A percentile compares a stretch with the other conserved stretches of the same genome.
Conservation (phyloP, 495 filamentous ascomycete genomes). For the Xylaria curta region DNA sequence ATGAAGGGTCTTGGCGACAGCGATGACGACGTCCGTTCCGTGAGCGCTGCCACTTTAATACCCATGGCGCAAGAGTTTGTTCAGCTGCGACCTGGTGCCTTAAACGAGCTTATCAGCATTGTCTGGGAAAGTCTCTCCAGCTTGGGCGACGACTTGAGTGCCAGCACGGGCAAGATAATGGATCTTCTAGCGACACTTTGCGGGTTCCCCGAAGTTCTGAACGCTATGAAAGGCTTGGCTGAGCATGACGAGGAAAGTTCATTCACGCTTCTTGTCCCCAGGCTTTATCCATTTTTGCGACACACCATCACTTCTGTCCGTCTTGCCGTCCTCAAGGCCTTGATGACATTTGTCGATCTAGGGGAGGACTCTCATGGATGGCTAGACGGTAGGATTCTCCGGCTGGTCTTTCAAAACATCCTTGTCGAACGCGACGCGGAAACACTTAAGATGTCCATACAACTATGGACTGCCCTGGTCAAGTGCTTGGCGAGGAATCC, state of each 20-base stretch:
- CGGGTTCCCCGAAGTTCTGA: constrained; percentile 88
- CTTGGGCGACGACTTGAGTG: constrained; percentile 92
- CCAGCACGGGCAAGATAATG: constrained; percentile 97
- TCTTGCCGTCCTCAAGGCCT: constrained; percentile 87
- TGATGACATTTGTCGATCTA: constrained; percentile 90
- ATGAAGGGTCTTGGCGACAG: constrained; percentile 91
- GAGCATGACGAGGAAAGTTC: constrained; percentile 81
- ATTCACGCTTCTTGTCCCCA: constrained; percentile 88
- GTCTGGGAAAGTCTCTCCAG: constrained; percentile 98
- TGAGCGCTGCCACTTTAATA: constrained; percentile 94
- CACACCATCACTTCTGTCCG: constrained; percentile 97
- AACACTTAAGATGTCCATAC: constrained; percentile 74
- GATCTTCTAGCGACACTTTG: constrained; percentile 95
- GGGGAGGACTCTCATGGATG: constrained; percentile 85
- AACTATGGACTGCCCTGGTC: constrained; percentile 84
- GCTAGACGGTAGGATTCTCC: constrained; percentile 87
- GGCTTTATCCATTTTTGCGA: constrained; percentile 93
- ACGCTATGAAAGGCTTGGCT: constrained; percentile 92
- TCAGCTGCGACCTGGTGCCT: constrained; percentile 73
- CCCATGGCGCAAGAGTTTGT: constrained; percentile 96
- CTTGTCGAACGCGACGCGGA: constrained; percentile 89
- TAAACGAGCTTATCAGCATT: constrained; percentile 84
- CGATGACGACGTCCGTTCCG: constrained; percentile 95
- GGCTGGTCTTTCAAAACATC: constrained; percentile 92
- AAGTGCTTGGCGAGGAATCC: constrained; percentile 66